Conservation (phyloP, 2,329 filamentous ascomycete genomes). For the Metarhizium brunneum region DNA sequence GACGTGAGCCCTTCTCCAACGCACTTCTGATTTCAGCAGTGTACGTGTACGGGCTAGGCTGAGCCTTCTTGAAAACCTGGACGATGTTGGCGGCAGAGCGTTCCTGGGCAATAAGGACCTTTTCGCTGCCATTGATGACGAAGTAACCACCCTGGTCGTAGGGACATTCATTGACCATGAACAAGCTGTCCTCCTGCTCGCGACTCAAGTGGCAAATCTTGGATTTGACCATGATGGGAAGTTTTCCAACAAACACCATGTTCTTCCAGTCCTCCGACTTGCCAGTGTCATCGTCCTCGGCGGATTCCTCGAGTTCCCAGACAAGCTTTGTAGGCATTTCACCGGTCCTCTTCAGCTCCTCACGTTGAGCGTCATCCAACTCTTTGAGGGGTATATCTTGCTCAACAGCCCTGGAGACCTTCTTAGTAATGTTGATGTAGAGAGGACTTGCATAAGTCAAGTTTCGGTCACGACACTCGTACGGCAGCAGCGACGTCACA, state of each 20-base stretch:
- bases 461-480: slow-evolving; percentile 92
- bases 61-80: slow-evolving; percentile 96
- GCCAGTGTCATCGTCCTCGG: slow-evolving; percentile 40
- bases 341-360: slow-evolving; percentile 43
- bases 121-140: slow-evolving; percentile 98
- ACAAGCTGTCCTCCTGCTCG: slow-evolving; percentile 76
- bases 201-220: slow-evolving; percentile 86
- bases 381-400: slow-evolving; percentile 56
- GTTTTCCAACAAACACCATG: slow-evolving; percentile 84
- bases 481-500: slow-evolving; percentile 76
- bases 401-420: slow-evolving; percentile 75
- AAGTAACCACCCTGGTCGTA: slow-evolving; percentile 99
- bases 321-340: slow-evolving; percentile 48
- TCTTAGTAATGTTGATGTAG: slow-evolving; percentile 81
- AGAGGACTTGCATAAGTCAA: slow-evolving; percentile 90
- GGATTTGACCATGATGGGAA: slow-evolving; percentile 97
- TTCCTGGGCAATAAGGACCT: slow-evolving; percentile 96
- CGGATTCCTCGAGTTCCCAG: slow-evolving; percentile 51
- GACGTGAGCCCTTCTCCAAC: slow-evolving; percentile 86
- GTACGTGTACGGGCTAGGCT: slow-evolving; percentile 85
- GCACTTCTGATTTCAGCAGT: slow-evolving; percentile 94
- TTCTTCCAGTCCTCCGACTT: slow-evolving; percentile 51
- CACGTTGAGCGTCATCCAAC: slow-evolving; percentile 55
- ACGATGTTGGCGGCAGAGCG: slow-evolving; percentile 97
- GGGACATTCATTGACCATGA: slow-evolving; percentile 89